Evolutionary conservation across 345 rosid genomes (phyloP).

Genomic region (Angophora floribunda): DNA sequence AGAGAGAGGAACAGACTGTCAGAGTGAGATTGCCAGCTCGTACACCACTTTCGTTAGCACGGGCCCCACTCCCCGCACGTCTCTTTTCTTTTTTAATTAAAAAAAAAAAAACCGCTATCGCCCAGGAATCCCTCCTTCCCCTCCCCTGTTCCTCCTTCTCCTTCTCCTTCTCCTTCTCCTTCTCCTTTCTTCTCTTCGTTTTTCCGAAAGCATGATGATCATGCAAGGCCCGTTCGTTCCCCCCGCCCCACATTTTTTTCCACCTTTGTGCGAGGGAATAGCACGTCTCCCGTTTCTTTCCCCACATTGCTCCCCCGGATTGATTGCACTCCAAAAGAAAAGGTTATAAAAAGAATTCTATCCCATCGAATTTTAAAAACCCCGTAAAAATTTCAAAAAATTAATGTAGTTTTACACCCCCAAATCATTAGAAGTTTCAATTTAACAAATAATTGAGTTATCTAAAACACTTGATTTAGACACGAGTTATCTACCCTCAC

Average conservation of each 20-base stretch:
- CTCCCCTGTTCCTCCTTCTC: background rate
- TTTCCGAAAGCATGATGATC: background rate
- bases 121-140: background rate
- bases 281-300: background rate
- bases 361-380: background rate
- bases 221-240: background rate
- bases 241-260: background rate
- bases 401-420: background rate
- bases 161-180: fast-evolving
- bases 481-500: background rate
- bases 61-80: background rate
- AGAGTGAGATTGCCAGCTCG: background rate
- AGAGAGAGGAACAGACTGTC: background rate
- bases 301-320: background rate
- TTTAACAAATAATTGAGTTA: fast-evolving
- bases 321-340: background rate
- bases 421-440: background rate
- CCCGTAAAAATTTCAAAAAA: background rate
- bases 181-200: background rate
- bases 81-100: background rate
- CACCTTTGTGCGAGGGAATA: background rate
- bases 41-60: background rate
- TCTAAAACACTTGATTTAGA: fast-evolving
- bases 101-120: background rate
- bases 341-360: background rate